Percentiles rank a stretch among this genome's conserved stretches.
phyloP scores from a whole-genome alignment of 208 protist genomes.

The Sergeia podlipaevii region DNA sequence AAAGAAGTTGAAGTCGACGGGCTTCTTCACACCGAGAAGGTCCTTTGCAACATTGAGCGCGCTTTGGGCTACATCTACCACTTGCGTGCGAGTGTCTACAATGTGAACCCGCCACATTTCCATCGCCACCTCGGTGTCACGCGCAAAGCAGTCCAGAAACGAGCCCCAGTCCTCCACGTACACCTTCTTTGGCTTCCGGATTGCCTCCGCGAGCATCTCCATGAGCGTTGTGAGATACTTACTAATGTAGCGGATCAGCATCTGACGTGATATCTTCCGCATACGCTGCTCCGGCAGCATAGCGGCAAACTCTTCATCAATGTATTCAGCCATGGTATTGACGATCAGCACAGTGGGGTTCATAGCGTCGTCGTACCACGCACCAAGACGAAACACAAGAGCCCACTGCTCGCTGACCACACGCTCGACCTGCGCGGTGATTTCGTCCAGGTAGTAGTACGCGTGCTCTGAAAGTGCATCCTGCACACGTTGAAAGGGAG shows the following conservation, averaged over 20 bases:
- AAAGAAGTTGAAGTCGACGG: conserved; percentile 71
- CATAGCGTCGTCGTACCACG: conserved; percentile 60
- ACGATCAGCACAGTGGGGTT: conserved; percentile 85
- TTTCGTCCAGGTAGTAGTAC: conserved; percentile 84
- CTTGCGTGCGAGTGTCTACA: conserved; percentile 23
- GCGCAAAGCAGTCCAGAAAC: conserved; percentile 67
- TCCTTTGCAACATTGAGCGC: conserved; percentile 54
- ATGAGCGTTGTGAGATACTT: conserved; percentile 75
- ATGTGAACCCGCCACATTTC: conserved; percentile 53
- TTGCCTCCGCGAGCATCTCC: conserved; percentile 76
- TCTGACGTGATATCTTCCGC: conserved; percentile 54
- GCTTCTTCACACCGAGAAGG: conserved; percentile 61
- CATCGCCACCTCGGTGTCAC: conserved; percentile 54
- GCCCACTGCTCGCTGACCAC: conserved; percentile 73
- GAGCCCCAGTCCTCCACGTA: conserved; percentile 52
- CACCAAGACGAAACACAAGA: conserved; percentile 54
- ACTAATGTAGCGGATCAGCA: conserved; percentile 66
- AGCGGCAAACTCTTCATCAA: conserved; percentile 78
- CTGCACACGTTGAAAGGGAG: conserved; percentile 72
- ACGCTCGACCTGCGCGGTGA: conserved; percentile 75
- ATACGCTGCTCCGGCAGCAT: conserved; percentile 64
- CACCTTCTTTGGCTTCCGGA: conserved; percentile 76
- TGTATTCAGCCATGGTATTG: conserved; percentile 76
- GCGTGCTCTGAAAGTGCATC: conserved; percentile 54
- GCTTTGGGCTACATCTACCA: conserved; percentile 50